These are phyloP conservation scores for Oryza officinalis DNA, from an alignment of 176 grass and related monocot species.

Conservation along the genomic window DNA sequence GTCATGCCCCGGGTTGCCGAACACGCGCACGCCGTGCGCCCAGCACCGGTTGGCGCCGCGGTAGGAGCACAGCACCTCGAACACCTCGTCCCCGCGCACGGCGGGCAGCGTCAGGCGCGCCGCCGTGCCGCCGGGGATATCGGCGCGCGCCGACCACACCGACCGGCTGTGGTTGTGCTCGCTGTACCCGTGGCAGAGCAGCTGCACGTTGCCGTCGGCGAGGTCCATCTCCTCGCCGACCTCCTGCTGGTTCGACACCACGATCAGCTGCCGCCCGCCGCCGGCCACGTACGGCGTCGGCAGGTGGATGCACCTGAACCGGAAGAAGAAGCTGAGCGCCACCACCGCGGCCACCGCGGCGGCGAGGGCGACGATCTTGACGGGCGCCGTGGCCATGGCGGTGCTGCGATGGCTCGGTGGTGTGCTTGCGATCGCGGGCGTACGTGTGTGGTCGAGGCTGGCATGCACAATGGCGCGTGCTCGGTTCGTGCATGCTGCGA, in stretches of 20 bases:
- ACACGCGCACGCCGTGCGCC: slow-evolving; percentile 51
- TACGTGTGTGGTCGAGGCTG: slow-evolving; percentile 42
- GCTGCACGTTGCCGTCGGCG: slow-evolving; percentile 49
- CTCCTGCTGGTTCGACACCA: slow-evolving; percentile 56
- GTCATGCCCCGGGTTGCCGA: slow-evolving; percentile 58
- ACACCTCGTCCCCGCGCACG: slow-evolving; percentile 56
- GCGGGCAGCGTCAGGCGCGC: slow-evolving; percentile 38
- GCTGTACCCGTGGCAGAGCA: slow-evolving; percentile 50
- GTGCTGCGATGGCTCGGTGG: not conserved
- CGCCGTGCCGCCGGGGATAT: slow-evolving; percentile 30
- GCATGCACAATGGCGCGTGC: slow-evolving; percentile 41
- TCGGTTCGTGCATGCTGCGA: slow-evolving; percentile 33
- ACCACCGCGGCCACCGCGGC: slow-evolving; percentile 30
- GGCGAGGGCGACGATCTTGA: slow-evolving; percentile 54
- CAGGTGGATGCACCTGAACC: slow-evolving; percentile 39
- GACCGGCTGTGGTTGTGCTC: slow-evolving; percentile 45
- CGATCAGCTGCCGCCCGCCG: slow-evolving; percentile 1
- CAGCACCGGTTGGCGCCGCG: slow-evolving; percentile 61
- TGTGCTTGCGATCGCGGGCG: not conserved
- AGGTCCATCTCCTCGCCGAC: slow-evolving; percentile 62
- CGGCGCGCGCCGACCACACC: slow-evolving; percentile 37
- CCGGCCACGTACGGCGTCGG: slow-evolving; percentile 21
- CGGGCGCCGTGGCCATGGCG: slow-evolving; percentile 47
- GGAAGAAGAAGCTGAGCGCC: slow-evolving; percentile 42
- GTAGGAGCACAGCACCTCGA: slow-evolving; percentile 66